A percentile compares a stretch with the other conserved stretches of the same genome.
Conservation (phyloP, 441 rosid genomes). For the Erodium chrysanthum region DNA sequence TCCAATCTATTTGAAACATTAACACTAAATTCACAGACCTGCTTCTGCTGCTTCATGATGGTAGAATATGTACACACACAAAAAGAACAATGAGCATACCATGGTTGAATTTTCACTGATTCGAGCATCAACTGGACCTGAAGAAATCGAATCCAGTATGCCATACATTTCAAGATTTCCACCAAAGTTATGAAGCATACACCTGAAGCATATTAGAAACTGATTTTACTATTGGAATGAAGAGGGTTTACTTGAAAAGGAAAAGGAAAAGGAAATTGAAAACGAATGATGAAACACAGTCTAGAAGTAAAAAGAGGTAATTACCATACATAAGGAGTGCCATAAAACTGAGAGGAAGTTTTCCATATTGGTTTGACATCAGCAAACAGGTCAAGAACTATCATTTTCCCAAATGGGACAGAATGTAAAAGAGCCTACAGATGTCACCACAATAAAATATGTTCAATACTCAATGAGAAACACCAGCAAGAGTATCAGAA, state of each 20-base stretch:
- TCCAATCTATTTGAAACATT: slow-evolving; percentile 51
- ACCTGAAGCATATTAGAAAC: slow-evolving; percentile 40
- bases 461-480: slow-evolving; percentile 5
- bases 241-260: slow-evolving; percentile 11
- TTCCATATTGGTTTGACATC: slow-evolving; percentile 87
- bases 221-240: neutral
- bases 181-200: slow-evolving; percentile 91
- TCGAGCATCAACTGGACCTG: slow-evolving; percentile 83
- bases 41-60: neutral
- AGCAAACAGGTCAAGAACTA: slow-evolving; percentile 90
- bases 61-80: neutral
- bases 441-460: slow-evolving; percentile 14
- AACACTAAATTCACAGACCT: slow-evolving; percentile 1
- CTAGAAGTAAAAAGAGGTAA: slow-evolving; percentile 5
- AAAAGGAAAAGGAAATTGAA: slow-evolving; percentile 5
- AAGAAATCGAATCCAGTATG: slow-evolving; percentile 61
- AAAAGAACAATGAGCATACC: slow-evolving; percentile 36
- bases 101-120: slow-evolving; percentile 71
- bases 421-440: slow-evolving; percentile 90
- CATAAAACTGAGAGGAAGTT: slow-evolving; percentile 70
- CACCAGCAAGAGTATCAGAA: neutral
- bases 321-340: slow-evolving; percentile 93
- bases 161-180: slow-evolving; percentile 97
- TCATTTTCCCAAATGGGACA: slow-evolving; percentile 88
- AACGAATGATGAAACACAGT: neutral